Conservation (phyloP, 2,329 filamentous ascomycete genomes). For the Botryotinia convoluta region DNA sequence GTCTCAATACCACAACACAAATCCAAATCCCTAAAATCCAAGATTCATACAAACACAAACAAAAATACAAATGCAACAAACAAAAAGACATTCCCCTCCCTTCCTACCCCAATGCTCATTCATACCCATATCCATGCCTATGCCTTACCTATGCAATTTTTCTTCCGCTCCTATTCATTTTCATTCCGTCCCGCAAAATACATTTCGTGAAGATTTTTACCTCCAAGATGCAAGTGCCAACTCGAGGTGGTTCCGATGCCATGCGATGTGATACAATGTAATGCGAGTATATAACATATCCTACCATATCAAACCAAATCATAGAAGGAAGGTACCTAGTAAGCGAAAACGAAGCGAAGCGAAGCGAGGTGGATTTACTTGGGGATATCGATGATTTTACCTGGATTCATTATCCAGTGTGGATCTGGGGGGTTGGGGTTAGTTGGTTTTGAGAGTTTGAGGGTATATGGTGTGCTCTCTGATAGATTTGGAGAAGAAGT, state of each 20-base stretch:
- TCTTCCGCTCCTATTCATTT: background rate
- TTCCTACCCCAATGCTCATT: background rate
- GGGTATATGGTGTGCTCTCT: too few relatives aligned
- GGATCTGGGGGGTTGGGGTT: constrained; percentile 53
- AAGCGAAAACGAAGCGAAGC: background rate
- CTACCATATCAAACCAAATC: background rate
- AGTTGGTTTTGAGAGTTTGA: background rate
- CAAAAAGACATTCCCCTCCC: background rate
- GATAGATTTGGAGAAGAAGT: background rate
- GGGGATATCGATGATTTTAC: constrained; percentile 79
- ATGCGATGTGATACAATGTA: background rate
- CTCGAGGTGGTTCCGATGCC: background rate
- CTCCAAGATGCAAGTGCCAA: background rate
- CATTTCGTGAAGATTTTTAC: background rate
- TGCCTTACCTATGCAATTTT: background rate
- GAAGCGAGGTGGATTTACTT: background rate
- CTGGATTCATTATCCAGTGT: constrained; percentile 85
- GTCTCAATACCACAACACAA: background rate
- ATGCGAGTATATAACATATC: background rate
- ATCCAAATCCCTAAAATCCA: background rate
- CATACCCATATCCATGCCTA: background rate
- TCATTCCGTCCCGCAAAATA: background rate
- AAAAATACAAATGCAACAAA: background rate
- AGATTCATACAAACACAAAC: background rate
- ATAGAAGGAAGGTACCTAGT: background rate